A percentile compares a stretch with the other conserved stretches of the same genome.
Conservation (phyloP, 2,329 filamentous ascomycete genomes). For the Aspergillus luchuensis region DNA sequence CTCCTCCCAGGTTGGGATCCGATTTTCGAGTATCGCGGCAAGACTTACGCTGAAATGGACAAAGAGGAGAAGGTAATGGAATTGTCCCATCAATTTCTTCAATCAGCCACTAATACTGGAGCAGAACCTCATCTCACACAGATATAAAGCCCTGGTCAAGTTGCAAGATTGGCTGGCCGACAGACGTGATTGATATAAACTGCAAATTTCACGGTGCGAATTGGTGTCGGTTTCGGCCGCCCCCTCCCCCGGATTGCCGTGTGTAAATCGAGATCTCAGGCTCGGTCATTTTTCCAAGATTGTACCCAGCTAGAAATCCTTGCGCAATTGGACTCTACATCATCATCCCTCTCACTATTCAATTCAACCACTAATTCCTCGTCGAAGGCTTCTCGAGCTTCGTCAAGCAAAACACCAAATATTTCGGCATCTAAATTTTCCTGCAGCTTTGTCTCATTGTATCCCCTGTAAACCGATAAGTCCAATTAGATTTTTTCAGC, state of each 20-base stretch:
- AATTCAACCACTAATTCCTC: conserved; percentile 87
- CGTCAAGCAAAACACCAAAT: conserved; percentile 90
- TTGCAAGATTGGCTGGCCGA: conserved; percentile 76
- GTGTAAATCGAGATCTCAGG: conserved; percentile 23
- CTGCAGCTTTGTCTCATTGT: conserved; percentile 83
- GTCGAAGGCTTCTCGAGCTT: conserved; percentile 84
- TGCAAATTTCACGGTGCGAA: background rate
- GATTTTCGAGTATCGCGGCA: conserved; percentile 88
- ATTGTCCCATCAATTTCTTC: background rate
- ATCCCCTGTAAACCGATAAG: conserved; percentile 59
- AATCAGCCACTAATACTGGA: conserved; percentile 21
- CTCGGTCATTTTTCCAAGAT: conserved; percentile 69
- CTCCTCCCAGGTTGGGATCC: conserved; percentile 79
- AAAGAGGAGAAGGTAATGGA: conserved; percentile 76
- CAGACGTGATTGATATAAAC: conserved; percentile 22
- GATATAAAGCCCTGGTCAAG: conserved; percentile 82
- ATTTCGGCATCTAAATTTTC: conserved; percentile 98
- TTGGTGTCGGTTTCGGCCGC: background rate
- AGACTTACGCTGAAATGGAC: conserved; percentile 96
- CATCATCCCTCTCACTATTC: conserved; percentile 75
- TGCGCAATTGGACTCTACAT: conserved; percentile 87
- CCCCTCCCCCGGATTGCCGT: background rate
- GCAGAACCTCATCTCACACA: conserved; percentile 86
- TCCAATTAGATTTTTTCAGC: conserved; percentile 8
- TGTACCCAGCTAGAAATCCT: conserved; percentile 79